Evolutionary conservation across 2,329 filamentous ascomycete species (phyloP), one percentile per base, ranked within the genome.

Genomic region (Seiridium cupressi): DNA sequence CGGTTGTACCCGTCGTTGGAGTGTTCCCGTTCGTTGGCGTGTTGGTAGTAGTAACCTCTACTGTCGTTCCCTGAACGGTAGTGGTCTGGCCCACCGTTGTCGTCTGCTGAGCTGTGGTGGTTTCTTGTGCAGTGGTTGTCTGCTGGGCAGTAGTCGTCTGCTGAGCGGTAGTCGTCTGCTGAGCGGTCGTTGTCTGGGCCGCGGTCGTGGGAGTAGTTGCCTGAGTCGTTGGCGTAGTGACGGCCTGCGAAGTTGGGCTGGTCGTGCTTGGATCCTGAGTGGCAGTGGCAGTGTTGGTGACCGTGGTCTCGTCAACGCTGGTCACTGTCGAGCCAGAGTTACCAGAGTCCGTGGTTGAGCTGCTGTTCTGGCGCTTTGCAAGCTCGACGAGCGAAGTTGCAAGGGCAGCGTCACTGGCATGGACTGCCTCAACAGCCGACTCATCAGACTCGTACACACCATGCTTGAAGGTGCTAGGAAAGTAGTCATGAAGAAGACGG

Each of bases 381-480:
- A 92, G 75, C 60, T 86, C 83, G 59, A 89, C 80, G 63, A 91
- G 77, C 60, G 84, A 83, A 8, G 81, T 84, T 18, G 88, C 87
- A 44, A 90, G 77, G 44, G 82, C 79, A 31, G 86, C 82, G 69
- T 91, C 82, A 64, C 83, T 81, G 48, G 79, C 77, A 74, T 87
- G 83, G 35, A 90, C 80, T 40, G 82, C 84, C 71, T 89, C 84
- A 58, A 90, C 79, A 34, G 87, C 88, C 9, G 81, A 78, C 65
- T 80, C 81, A 68, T 90, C 88, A 63, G 86, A 84, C 63, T 84
- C 81, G 72, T 88, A 90, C 59, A 91, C 81, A 61, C 89, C 89
- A 69, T 90, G 84, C 70, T 86, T 83, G 74, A 88, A 91, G 69
- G 85, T 84, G 53, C 82, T 80, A 51, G 84, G 82, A 58, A 88